Conservation (phyloP, 495 filamentous ascomycete species). For the Chaetomium cochliodes region DNA sequence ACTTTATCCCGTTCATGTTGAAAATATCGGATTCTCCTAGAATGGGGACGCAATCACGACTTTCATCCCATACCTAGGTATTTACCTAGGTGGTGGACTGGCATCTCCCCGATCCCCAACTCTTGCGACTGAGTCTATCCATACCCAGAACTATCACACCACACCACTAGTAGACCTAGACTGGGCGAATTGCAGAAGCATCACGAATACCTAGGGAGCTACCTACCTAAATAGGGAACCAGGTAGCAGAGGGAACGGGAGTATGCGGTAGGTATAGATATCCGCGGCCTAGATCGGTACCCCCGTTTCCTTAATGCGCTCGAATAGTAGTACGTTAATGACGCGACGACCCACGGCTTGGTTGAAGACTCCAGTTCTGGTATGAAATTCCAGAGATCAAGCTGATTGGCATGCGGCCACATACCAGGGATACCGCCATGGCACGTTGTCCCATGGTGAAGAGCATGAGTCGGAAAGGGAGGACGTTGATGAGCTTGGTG, state of each 20-base stretch:
- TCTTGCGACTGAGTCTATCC: too few species aligned
- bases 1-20: background rate
- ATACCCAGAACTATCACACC: background rate
- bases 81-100: background rate
- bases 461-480: background rate
- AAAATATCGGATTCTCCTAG: background rate
- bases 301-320: too few species aligned
- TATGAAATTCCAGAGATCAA: background rate
- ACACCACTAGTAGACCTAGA: too few species aligned
- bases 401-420: slow-evolving; percentile 2
- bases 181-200: too few species aligned
- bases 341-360: too few species aligned
- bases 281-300: too few species aligned
- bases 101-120: background rate
- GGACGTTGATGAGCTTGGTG: background rate
- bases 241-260: too few species aligned
- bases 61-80: background rate
- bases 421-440: background rate
- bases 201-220: too few species aligned
- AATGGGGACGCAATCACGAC: background rate
- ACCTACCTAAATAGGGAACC: too few species aligned
- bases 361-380: background rate
- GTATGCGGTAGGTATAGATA: too few species aligned
- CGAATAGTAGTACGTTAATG: too few species aligned
- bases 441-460: background rate